phyloP scores from a whole-genome alignment of 257 asterid species.

The Solanum megistacrolobum region DNA sequence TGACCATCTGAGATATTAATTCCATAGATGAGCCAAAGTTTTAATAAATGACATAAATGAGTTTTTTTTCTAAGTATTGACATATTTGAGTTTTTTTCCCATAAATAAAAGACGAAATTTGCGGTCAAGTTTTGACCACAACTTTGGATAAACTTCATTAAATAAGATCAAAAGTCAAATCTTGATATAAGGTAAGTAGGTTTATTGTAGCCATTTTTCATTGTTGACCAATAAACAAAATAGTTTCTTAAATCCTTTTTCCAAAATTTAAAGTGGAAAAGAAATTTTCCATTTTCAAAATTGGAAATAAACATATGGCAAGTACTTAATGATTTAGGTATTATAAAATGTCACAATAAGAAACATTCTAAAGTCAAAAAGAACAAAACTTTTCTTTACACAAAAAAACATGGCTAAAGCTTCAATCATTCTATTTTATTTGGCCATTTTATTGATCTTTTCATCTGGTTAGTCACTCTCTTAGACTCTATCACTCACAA shows the following conservation, averaged over 20 bases:
- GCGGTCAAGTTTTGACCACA: not conserved
- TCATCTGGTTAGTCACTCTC: not conserved
- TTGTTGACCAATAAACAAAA: not conserved
- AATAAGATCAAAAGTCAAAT: not conserved
- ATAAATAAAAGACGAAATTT: not conserved
- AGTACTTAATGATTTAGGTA: not conserved
- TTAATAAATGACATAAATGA: too few relatives aligned
- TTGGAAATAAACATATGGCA: not conserved
- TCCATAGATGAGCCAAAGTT: fast-evolving
- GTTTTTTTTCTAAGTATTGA: too few relatives aligned
- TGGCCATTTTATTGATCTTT: not conserved
- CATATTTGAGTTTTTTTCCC: too few relatives aligned
- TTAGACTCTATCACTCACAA: not conserved
- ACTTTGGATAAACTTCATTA: not conserved
- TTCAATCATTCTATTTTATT: not conserved
- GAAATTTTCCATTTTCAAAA: not conserved
- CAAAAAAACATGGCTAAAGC: not conserved
- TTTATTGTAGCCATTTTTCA: not conserved
- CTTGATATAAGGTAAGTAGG: not conserved
- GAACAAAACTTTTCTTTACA: not conserved
- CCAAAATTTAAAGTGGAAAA: not conserved
- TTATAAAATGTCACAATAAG: not conserved
- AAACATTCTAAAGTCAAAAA: not conserved
- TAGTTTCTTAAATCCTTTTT: not conserved
- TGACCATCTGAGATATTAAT: too few relatives aligned